These are phyloP conservation scores for Vitis hybrid DNA, from an alignment of 177 flowering plant species.

Conservation along the genomic window DNA sequence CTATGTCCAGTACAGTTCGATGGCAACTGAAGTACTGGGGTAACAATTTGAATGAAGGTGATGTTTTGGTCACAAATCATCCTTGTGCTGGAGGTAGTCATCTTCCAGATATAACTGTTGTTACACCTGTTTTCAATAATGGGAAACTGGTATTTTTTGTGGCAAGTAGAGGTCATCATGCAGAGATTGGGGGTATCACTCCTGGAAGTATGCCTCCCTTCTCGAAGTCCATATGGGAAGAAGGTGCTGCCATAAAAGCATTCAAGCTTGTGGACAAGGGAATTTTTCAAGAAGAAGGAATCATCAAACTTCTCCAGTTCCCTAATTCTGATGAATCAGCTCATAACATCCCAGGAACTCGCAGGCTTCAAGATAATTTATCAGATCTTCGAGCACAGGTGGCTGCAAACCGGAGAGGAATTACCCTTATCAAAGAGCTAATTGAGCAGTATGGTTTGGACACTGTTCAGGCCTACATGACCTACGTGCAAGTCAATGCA, in stretches of 20 bases:
- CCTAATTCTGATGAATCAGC: slow-evolving; percentile 56
- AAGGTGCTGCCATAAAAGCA: slow-evolving; percentile 97
- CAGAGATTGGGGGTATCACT: slow-evolving; percentile 96
- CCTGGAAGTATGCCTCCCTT: slow-evolving; percentile 99
- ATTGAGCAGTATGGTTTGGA: slow-evolving; percentile 87
- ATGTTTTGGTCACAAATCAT: slow-evolving; percentile 93
- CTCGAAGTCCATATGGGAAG: slow-evolving; percentile 92
- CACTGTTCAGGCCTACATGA: slow-evolving; percentile 94
- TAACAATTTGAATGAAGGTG: slow-evolving; percentile 78
- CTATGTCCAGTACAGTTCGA: slow-evolving; percentile 94
- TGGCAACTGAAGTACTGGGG: slow-evolving; percentile 95
- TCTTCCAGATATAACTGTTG: slow-evolving; percentile 94
- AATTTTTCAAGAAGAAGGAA: slow-evolving; percentile 90
- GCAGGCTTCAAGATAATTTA: slow-evolving; percentile 90
- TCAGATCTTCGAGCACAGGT: slow-evolving; percentile 98
- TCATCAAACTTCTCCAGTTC: slow-evolving; percentile 63
- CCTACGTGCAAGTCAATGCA: slow-evolving; percentile 84
- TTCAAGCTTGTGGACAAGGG: slow-evolving; percentile 96
- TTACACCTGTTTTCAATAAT: slow-evolving; percentile 85
- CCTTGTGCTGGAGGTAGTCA: slow-evolving; percentile 98
- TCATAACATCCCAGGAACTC: slow-evolving; percentile 75
- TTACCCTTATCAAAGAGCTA: slow-evolving; percentile 86
- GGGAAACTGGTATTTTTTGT: slow-evolving; percentile 86
- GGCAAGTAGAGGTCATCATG: slow-evolving; percentile 99
- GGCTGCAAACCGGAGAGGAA: slow-evolving; percentile 98